phyloP scores from a whole-genome alignment of 306 rosid genomes.

The Senna tora region DNA sequence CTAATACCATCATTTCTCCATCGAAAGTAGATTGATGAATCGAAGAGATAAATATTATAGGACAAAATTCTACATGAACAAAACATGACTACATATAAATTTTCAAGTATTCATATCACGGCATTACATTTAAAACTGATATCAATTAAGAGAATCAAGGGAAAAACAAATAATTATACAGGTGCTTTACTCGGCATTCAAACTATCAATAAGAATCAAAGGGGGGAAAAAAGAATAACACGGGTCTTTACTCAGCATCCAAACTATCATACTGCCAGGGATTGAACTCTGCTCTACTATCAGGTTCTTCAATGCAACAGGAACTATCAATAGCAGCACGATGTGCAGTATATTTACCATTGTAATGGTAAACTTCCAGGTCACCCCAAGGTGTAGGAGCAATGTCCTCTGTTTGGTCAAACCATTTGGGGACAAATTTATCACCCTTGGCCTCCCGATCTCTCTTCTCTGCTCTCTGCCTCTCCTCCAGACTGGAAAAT shows the following conservation, averaged over 20 bases:
- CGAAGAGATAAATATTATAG: background rate
- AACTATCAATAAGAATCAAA: conserved; percentile 5
- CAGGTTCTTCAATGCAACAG: conserved; percentile 42
- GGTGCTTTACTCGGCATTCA: background rate
- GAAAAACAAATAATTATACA: background rate
- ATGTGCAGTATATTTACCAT: conserved; percentile 64
- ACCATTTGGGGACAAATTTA: conserved; percentile 71
- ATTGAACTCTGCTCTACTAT: conserved; percentile 59
- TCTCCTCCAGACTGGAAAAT: conserved; percentile 72
- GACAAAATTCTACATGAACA: background rate
- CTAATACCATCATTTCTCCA: background rate
- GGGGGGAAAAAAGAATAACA: background rate
- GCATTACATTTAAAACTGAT: background rate
- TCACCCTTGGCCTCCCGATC: conserved; percentile 61
- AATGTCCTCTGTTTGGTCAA: conserved; percentile 68
- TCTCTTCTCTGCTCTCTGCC: conserved; percentile 80
- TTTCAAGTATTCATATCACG: background rate
- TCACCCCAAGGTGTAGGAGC: conserved; percentile 81
- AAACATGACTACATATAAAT: background rate
- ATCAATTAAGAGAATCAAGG: background rate
- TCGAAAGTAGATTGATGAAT: background rate
- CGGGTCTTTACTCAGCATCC: background rate
- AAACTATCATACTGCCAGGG: conserved; percentile 66
- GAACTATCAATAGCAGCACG: conserved; percentile 61
- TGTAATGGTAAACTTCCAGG: conserved; percentile 72